Evolutionary conservation across 2,329 filamentous ascomycete genomes (phyloP).

Genomic region (Penicillium decumbens): DNA sequence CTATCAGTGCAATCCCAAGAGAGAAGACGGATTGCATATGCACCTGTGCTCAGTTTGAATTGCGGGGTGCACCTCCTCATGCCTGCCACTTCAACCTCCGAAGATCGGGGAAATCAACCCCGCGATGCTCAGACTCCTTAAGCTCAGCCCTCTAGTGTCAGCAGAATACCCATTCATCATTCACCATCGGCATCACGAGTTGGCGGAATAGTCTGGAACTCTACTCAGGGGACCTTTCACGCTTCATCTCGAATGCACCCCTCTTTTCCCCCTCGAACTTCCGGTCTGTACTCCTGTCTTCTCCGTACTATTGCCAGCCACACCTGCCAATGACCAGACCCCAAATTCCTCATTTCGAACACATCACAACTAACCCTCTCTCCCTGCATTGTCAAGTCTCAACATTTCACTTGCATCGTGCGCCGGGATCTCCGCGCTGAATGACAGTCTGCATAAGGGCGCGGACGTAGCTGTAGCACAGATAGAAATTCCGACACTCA

Average conservation of each 20-base stretch:
- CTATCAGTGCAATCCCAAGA: conserved; percentile 1
- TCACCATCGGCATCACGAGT: conserved; percentile 1
- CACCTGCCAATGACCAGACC: conserved; percentile 9
- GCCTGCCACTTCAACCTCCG: conserved; percentile 10
- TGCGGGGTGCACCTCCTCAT: conserved; percentile 24
- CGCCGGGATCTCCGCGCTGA: conserved; percentile 9
- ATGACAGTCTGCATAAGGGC: conserved; percentile 10
- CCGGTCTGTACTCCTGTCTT: conserved; percentile 1
- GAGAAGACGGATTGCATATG: conserved; percentile 3
- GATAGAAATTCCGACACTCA: background rate
- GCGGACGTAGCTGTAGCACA: conserved; percentile 8
- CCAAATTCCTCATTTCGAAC: background rate
- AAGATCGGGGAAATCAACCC: conserved; percentile 1
- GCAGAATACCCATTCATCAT: background rate
- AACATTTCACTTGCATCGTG: conserved; percentile 9
- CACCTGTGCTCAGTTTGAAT: background rate
- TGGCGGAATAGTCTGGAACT: conserved; percentile 8
- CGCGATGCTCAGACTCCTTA: background rate
- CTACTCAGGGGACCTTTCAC: background rate
- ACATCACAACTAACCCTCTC: background rate
- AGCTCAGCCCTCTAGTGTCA: background rate
- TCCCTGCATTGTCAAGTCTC: background rate
- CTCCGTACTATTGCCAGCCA: conserved; percentile 9
- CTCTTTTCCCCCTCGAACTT: background rate
- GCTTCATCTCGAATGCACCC: background rate